These are phyloP conservation scores for Carex littledalei DNA, from an alignment of 176 grass and related monocot species.

Conservation along the genomic window DNA sequence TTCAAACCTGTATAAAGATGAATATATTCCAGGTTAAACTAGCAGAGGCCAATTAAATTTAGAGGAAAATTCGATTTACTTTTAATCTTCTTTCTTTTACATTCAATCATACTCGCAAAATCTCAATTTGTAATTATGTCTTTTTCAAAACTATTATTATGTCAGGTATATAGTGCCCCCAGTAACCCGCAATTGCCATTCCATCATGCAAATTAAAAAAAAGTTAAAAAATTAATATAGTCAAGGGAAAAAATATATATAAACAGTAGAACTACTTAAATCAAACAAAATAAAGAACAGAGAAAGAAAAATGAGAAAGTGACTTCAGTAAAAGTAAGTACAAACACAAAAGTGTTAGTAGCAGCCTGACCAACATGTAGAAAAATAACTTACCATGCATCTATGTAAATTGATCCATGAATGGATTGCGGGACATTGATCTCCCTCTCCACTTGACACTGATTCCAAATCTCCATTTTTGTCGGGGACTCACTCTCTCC, in stretches of 20 bases:
- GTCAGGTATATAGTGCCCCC: not conserved
- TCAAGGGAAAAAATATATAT: not conserved
- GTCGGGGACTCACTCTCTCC: conserved; percentile 71
- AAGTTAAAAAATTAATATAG: not conserved
- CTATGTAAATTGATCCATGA: conserved; percentile 67
- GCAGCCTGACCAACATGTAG: not conserved
- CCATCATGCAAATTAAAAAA: not conserved
- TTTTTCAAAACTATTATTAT: not conserved
- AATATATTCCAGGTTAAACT: not conserved
- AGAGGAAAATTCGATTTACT: not conserved
- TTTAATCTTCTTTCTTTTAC: not conserved
- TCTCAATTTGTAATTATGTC: not conserved
- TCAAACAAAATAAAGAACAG: not conserved
- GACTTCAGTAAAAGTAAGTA: not conserved
- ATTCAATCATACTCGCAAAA: not conserved
- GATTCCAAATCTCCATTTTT: conserved; percentile 73
- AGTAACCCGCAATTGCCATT: not conserved
- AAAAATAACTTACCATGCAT: conserved; percentile 56
- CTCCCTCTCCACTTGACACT: conserved; percentile 66
- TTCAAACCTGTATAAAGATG: conserved; percentile 70
- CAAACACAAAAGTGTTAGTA: not conserved
- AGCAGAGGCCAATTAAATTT: not conserved
- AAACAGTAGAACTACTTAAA: not conserved
- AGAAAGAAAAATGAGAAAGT: not conserved
- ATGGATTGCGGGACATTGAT: conserved; percentile 66